Base-by-base conservation (phyloP, 768 basidiomycete genomes). In the Tricholoma terreum region DNA sequence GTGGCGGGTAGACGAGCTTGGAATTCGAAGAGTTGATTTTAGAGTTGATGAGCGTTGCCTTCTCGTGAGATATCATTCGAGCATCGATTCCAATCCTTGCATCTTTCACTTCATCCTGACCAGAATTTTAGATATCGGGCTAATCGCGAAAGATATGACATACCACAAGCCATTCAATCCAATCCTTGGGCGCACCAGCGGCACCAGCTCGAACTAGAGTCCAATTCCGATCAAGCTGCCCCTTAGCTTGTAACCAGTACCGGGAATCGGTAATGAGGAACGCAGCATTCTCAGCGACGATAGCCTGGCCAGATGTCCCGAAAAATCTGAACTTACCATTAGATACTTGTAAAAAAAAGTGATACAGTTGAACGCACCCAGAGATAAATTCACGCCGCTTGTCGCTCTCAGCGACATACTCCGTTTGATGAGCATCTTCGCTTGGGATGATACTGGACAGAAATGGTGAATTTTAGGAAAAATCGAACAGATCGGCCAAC, bases 401-500 rank as follows among this genome's bases (percentile, higher is more conserved):
- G 70, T 94, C 92, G 57, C 84, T 83, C 6, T 79, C 69, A 15
- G 89, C 83, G 22, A 92, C 87, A 58, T 91, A 92, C 70, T 94
- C 92, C 0, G 90, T 91, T 52, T 83, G 82, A 67, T 94, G 92
- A 5, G 90, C 86, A 65, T 94, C 92, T 69, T 90, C 89, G 34
- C 80, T 84, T 2, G 90, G 90, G 48, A 93, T 70, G 61, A 92
- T 69, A 64, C 90, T 93, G 50, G n/a, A 61, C 35, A 54, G 54
- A 50, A 11, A 55, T 33, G 55, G 40, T 45, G 43, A 42, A 65
- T 58, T 54, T 53, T 56, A 54, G 11, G 31, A 35, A 31, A 54
- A 56, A 40, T 48, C 27, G 38, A 17, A 17, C 34, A 30, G 35
- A 53, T 30, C 36, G 59, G 42, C 52, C 36, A 24, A 80, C 87